These are phyloP conservation scores for Kazachstania bromeliacearum DNA, from an alignment of 805 yeast genomes.

Conservation along the genomic window DNA sequence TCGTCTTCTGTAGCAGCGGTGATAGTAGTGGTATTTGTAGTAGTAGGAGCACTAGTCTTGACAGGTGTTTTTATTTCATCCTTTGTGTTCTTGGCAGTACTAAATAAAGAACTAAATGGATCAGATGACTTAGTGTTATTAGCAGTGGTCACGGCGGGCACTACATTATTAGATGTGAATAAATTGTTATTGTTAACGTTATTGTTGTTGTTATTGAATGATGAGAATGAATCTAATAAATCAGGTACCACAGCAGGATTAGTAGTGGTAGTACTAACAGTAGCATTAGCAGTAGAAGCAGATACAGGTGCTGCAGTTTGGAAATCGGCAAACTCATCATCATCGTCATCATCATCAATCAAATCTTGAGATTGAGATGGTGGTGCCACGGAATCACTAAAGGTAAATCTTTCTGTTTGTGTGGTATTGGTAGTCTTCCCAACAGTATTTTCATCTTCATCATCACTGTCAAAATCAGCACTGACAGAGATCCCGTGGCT, in stretches of 20 bases:
- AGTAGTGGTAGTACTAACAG: constrained; percentile 24
- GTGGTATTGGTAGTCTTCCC: constrained; percentile 25
- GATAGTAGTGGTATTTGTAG: constrained; percentile 4
- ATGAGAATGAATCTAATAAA: neutral
- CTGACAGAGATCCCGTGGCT: constrained; percentile 27
- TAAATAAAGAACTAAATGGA: constrained; percentile 64
- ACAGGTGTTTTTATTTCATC: constrained; percentile 18
- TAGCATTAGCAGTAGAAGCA: constrained; percentile 36
- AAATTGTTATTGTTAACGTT: neutral
- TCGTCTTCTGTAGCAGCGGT: constrained; percentile 6
- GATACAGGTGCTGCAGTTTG: constrained; percentile 53
- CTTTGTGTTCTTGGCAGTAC: constrained; percentile 46
- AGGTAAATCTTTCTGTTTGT: constrained; percentile 38
- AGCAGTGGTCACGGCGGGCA: constrained; percentile 29
- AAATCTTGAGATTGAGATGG: neutral
- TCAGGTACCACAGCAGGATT: constrained; percentile 2
- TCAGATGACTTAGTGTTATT: constrained; percentile 38
- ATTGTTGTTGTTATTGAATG: constrained; percentile 5
- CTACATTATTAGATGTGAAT: constrained; percentile 5
- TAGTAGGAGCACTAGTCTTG: neutral
- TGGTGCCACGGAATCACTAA: constrained; percentile 40
- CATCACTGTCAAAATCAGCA: constrained; percentile 38
- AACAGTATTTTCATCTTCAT: constrained; percentile 36
- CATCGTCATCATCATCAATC: constrained; percentile 38
- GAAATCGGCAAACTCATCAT: constrained; percentile 75